Base-by-base conservation (phyloP, 495 filamentous ascomycete genomes). In the Hypoxylon subgilvum region DNA sequence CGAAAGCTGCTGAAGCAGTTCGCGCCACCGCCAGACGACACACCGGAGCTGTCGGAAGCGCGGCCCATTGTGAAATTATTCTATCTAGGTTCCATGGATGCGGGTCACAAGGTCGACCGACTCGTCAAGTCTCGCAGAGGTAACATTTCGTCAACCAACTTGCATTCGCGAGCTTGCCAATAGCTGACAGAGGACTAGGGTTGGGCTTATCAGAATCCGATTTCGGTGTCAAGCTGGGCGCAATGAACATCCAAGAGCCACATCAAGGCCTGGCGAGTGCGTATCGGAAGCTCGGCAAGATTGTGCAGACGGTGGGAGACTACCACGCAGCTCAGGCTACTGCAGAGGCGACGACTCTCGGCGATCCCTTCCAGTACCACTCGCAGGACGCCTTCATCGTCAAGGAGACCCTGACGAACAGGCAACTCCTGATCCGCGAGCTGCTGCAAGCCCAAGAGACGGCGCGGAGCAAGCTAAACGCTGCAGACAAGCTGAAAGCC, bases 1-100 rank as follows among this genome's bases (percentile, higher is more conserved):
- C 84, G 95, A 62, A 94, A 95, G 74, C 85, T 97, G 34, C 80
- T 99, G 72, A 99, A 99, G 78, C 95, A 99, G 73, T 99, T 99
- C 69, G 95, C 95, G 12, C 95, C 95, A 4, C 95, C 95, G 0
- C 91, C 93, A 5, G 95, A 99, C 72, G 95, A 99, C 66, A 97
- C 95, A 0, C 95, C 93, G 12, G 95, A 97, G 74, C 76, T 99
- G 35, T 86, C 92, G 51, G 86, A 91, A 56, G 91, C 92, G 13
- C 82, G 95, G 30, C 95, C 95, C 2, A 76, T 89, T 34, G 93
- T 97, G 22, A 99, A 99, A 76, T 82, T 90, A 58, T 97, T 99
- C 70, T 99, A 99, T 67, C 79, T 99, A 10, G 90, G 89, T 22
- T 84, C 91, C 14, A 96, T 99, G 91, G 95, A 97, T 64, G 83